These are phyloP conservation scores for Neofusicoccum cordaticola DNA, from an alignment of 2,329 filamentous ascomycete genomes.

Conservation along the genomic window DNA sequence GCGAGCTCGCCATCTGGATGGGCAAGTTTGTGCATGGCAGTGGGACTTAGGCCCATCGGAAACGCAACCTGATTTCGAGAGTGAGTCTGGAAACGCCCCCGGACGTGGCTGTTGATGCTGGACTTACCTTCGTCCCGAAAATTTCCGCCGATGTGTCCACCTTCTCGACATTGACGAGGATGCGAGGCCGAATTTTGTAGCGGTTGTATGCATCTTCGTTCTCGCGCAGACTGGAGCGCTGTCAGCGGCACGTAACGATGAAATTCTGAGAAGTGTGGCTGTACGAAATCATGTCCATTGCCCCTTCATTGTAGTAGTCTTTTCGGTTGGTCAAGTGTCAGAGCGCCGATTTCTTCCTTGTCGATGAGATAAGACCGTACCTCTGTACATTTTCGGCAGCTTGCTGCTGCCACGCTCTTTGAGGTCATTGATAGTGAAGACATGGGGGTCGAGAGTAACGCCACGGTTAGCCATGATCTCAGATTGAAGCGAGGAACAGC, in stretches of 20 bases:
- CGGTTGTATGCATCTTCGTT: conserved; percentile 33
- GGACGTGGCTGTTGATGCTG: too few relatives aligned
- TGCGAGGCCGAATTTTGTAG: conserved; percentile 31
- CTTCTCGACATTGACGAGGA: conserved; percentile 33
- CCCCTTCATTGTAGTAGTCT: conserved; percentile 59
- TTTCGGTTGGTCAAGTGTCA: background rate
- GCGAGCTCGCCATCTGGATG: conserved; percentile 63
- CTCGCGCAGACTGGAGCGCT: conserved; percentile 23
- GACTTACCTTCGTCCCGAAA: conserved; percentile 31
- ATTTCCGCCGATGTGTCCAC: conserved; percentile 23
- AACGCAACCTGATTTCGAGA: conserved; percentile 22
- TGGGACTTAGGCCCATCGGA: conserved; percentile 47
- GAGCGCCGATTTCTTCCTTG: background rate
- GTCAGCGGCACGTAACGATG: conserved; percentile 3
- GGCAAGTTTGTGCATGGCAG: conserved; percentile 65
- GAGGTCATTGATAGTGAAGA: conserved; percentile 23
- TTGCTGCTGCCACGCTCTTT: conserved; percentile 39
- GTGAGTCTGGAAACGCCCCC: too few relatives aligned
- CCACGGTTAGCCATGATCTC: conserved; percentile 23
- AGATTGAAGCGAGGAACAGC: background rate
- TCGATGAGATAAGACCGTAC: conserved; percentile 20
- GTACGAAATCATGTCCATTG: conserved; percentile 52
- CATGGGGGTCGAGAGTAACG: conserved; percentile 22
- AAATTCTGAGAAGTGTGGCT: too few relatives aligned
- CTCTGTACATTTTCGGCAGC: conserved; percentile 40